Evolutionary conservation across 129 eudicot species (phyloP).

Genomic region (Smallanthus sonchifolius): DNA sequence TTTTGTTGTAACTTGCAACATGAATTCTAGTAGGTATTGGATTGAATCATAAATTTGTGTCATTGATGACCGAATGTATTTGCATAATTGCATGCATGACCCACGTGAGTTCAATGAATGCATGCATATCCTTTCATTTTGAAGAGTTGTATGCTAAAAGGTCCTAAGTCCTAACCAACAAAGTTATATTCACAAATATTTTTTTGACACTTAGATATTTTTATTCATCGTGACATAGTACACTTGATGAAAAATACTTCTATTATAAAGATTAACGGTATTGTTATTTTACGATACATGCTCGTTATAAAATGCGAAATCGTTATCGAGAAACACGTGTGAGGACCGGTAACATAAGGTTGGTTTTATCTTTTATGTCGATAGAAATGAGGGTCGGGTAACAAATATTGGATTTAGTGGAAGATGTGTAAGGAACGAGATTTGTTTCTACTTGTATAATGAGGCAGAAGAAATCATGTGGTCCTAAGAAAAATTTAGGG

Average conservation of each 20-base stretch:
- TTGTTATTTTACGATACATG: neutral
- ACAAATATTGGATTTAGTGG: neutral
- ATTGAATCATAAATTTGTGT: neutral
- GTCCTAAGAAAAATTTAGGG: neutral
- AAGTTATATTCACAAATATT: too few species aligned
- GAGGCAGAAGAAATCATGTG: neutral
- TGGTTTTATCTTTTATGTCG: neutral
- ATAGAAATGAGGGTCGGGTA: neutral
- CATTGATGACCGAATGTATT: slow-evolving; percentile 8
- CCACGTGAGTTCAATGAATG: slow-evolving; percentile 29
- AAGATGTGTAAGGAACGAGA: neutral
- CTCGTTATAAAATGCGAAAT: neutral
- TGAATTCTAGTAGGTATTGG: neutral
- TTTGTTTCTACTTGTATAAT: neutral
- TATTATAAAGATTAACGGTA: too few species aligned
- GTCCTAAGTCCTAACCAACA: neutral
- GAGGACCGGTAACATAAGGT: neutral
- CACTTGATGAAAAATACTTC: too few species aligned
- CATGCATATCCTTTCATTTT: slow-evolving; percentile 5
- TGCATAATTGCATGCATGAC: slow-evolving; percentile 14
- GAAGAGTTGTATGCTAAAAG: neutral
- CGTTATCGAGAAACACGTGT: too few species aligned
- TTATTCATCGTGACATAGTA: too few species aligned
- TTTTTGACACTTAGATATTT: too few species aligned
- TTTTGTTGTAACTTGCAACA: too few species aligned